Percentiles rank a stretch among this genome's conserved stretches.
Conservation (phyloP, 2,329 filamentous ascomycete genomes). For the Penicillium hordei region DNA sequence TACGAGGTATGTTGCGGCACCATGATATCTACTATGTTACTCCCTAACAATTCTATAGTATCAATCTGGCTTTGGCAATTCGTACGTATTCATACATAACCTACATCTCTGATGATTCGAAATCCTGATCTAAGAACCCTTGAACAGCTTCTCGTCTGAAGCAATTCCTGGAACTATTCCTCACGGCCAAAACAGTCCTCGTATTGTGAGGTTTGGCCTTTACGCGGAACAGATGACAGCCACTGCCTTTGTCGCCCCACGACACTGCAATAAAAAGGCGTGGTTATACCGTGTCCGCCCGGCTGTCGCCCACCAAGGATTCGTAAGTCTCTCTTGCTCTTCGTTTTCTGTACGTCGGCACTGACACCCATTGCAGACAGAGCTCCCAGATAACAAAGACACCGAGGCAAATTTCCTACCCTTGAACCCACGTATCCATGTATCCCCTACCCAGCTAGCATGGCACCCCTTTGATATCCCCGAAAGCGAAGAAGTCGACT, state of each 20-base stretch:
- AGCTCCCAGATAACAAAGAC: slow-evolving; percentile 45
- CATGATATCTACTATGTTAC: neutral
- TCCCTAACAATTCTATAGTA: slow-evolving; percentile 40
- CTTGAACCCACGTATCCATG: slow-evolving; percentile 55
- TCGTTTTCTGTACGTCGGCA: neutral
- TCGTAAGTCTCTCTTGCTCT: slow-evolving; percentile 32
- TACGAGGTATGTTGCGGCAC: slow-evolving; percentile 45
- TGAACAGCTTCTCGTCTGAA: slow-evolving; percentile 36
- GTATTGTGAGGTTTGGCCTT: slow-evolving; percentile 38
- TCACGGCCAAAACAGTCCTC: slow-evolving; percentile 40
- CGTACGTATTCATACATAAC: slow-evolving; percentile 28
- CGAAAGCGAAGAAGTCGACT: slow-evolving; percentile 51
- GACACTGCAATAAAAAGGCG: slow-evolving; percentile 57
- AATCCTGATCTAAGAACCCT: slow-evolving; percentile 27
- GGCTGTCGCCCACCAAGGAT: slow-evolving; percentile 56
- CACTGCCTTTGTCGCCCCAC: slow-evolving; percentile 59
- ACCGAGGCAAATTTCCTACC: slow-evolving; percentile 37
- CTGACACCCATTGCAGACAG: slow-evolving; percentile 38
- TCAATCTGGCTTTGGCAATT: slow-evolving; percentile 58
- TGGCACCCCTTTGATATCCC: slow-evolving; percentile 60
- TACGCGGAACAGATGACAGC: slow-evolving; percentile 54
- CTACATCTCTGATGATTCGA: slow-evolving; percentile 20
- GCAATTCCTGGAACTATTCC: slow-evolving; percentile 42
- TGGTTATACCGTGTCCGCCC: slow-evolving; percentile 60
- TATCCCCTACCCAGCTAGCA: slow-evolving; percentile 56